Evolutionary conservation across 1,284 basidiomycete genomes (phyloP), one percentile per base, ranked within the genome.

Genomic region (Ceratobasidium sp.): DNA sequence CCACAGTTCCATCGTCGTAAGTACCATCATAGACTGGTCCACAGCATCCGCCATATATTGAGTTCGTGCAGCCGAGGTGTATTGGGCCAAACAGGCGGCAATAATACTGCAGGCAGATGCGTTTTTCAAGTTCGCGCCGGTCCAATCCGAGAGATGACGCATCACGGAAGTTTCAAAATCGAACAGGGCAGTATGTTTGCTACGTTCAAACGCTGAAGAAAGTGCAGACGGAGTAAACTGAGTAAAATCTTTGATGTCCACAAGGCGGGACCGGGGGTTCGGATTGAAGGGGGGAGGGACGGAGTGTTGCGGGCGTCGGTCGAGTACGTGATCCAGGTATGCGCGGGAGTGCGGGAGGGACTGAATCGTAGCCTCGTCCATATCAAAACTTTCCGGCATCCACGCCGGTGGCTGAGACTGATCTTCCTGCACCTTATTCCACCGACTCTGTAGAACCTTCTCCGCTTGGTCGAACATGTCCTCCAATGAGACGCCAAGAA

Each of bases 11-110:
- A 77, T 33, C 3, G 77, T 17, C 0, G 83, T 85, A 54, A 88
- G 78, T 19, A 87, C 76, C 82, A 86, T 84, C 5, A 83, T 74
- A 0, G 87, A 88, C n/a, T 31, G 44, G 41, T 73, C 71, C 1
- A 59, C 71, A 8, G 31, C 36, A 22, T 73, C 71, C 1, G 29
- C 19, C 3, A 22, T 44, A n/a, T 73, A 73, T n/a, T 62, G 33
- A 2, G 19, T 15, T 6, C 41, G 57, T 1, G 71, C 71, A 1
- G 24, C 50, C 2, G 31, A 27, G 3, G 31, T 36, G 24, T 73
- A 73, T 24, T 73, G 71, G 1, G 51, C 57, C 11, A 73, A 45
- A 36, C 71, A 73, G 14, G 71, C 62, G 15, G n/a, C 44, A 5
- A 73, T 50, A 1, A 29, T 27, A 14, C 15, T 1, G 15, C 71